Evolutionary conservation across 495 filamentous ascomycete genomes (phyloP).

Genomic region (Tuber magnatum): DNA sequence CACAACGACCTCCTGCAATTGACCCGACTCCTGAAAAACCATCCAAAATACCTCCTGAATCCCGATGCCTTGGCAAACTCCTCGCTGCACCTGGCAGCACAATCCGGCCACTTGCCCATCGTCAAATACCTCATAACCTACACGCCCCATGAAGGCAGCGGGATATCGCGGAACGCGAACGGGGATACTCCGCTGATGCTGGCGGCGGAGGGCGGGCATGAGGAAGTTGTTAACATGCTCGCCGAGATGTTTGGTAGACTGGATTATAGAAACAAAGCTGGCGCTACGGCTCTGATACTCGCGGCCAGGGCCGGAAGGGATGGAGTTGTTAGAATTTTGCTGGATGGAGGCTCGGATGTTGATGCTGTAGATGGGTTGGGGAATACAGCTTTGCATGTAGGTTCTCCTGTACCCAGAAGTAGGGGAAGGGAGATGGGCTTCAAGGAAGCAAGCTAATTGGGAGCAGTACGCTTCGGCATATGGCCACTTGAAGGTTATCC

Average conservation of each 20-base stretch:
- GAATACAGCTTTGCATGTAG: constrained; percentile 71
- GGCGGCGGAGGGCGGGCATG: constrained; percentile 53
- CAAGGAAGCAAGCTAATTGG: not conserved
- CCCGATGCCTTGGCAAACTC: constrained; percentile 57
- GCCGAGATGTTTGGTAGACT: constrained; percentile 24
- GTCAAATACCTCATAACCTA: constrained; percentile 49
- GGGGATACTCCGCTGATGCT: constrained; percentile 66
- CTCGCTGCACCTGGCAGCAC: constrained; percentile 66
- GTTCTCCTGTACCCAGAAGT: constrained; percentile 15
- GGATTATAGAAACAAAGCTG: constrained; percentile 31
- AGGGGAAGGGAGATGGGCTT: not conserved
- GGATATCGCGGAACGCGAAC: constrained; percentile 60
- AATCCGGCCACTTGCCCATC: constrained; percentile 59
- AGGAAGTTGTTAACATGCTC: constrained; percentile 53
- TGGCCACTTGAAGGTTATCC: constrained; percentile 64
- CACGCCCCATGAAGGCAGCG: constrained; percentile 52
- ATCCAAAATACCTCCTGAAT: constrained; percentile 54
- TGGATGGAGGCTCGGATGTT: constrained; percentile 28
- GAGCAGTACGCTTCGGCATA: constrained; percentile 54
- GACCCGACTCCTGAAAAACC: constrained; percentile 49
- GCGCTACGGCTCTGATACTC: constrained; percentile 61
- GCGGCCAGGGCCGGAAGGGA: constrained; percentile 54
- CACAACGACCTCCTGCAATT: constrained; percentile 53
- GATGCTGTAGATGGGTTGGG: constrained; percentile 54
- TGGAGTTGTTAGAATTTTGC: constrained; percentile 49